Conservation (phyloP, 371 early-diverging fungal species). For the Syncephalastrum sp. region DNA sequence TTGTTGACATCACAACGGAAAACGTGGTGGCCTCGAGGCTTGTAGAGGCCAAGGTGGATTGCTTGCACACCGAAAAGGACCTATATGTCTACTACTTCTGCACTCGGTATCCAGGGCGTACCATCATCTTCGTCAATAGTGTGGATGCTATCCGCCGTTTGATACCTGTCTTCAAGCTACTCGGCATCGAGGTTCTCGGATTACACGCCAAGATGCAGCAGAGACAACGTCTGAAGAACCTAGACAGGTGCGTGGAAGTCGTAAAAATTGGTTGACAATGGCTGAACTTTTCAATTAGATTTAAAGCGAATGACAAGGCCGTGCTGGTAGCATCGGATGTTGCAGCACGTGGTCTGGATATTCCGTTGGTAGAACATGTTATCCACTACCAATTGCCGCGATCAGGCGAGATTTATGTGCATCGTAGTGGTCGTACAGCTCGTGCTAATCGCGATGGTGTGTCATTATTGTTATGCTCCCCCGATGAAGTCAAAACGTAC, state of each 20-base stretch:
- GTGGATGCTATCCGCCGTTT: constrained; percentile 89
- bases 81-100: constrained; percentile 84
- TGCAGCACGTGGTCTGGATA: constrained; percentile 90
- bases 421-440: constrained; percentile 90
- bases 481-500: constrained; percentile 81
- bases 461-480: constrained; percentile 75
- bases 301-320: constrained; percentile 66
- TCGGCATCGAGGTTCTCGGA: constrained; percentile 67
- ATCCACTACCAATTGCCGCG: constrained; percentile 90
- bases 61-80: constrained; percentile 85
- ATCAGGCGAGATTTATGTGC: constrained; percentile 83
- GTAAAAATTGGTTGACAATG: constrained; percentile 1
- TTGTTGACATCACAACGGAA: constrained; percentile 71
- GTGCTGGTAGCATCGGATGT: constrained; percentile 91
- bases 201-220: constrained; percentile 96
- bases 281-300: constrained; percentile 30
- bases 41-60: constrained; percentile 83
- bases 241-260: constrained; percentile 62
- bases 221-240: constrained; percentile 87
- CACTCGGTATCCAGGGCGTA: constrained; percentile 84
- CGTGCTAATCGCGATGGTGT: constrained; percentile 85
- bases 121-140: constrained; percentile 93
- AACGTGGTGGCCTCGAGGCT: constrained; percentile 66
- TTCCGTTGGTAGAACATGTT: constrained; percentile 79
- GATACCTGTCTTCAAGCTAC: constrained; percentile 74